phyloP scores from a whole-genome alignment of 202 grass and related monocot species.

The Sporobolus alterniflorus region DNA sequence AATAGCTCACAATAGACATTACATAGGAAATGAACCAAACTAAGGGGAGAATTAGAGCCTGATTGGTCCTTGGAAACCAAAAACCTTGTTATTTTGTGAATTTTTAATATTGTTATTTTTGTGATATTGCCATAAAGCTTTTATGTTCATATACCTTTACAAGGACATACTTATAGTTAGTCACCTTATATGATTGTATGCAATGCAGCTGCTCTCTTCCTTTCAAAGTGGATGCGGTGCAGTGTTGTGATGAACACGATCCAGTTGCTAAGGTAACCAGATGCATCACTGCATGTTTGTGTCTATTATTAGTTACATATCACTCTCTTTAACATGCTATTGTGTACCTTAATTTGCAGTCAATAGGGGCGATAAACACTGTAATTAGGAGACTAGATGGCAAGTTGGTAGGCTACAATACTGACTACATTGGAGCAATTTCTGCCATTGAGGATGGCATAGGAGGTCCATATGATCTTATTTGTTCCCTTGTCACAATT shows the following conservation, averaged over 20 bases:
- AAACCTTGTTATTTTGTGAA: too few relatives aligned
- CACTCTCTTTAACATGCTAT: conserved; percentile 39
- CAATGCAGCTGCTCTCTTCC: conserved; percentile 87
- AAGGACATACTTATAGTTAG: conserved; percentile 2
- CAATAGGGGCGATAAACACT: conserved; percentile 98
- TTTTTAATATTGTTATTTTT: too few relatives aligned
- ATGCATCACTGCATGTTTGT: conserved; percentile 30
- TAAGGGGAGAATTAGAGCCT: background rate
- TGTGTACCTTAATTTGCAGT: conserved; percentile 52
- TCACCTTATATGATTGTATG: conserved; percentile 34
- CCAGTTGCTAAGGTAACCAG: conserved; percentile 80
- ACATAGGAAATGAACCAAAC: background rate
- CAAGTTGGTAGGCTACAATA: conserved; percentile 95
- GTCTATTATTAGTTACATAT: conserved; percentile 26
- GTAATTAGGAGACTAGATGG: conserved; percentile 79
- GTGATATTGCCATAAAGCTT: conserved; percentile 2
- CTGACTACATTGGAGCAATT: conserved; percentile 96
- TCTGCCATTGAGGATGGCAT: conserved; percentile 99
- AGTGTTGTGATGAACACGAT: conserved; percentile 84
- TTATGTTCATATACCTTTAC: conserved; percentile 18
- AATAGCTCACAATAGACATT: conserved; percentile 9
- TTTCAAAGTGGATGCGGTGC: conserved; percentile 87
- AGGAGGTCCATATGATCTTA: conserved; percentile 63
- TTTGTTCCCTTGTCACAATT: background rate
- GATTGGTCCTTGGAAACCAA: background rate